These are phyloP conservation scores for Aspergillus neotritici DNA, from an alignment of 2,329 filamentous ascomycete species.

Conservation along the genomic window DNA sequence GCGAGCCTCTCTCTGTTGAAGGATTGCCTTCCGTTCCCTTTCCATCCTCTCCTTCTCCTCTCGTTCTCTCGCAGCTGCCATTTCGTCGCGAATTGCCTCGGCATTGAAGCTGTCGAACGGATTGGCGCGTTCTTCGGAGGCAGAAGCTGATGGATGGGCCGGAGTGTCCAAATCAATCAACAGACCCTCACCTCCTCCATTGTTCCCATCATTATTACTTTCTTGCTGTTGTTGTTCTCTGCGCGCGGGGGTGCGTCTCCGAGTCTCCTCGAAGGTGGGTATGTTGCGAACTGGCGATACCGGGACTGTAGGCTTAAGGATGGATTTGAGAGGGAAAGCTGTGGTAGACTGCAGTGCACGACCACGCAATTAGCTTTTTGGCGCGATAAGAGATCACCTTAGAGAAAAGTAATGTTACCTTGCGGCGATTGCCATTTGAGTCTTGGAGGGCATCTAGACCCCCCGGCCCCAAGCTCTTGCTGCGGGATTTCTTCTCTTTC, in stretches of 20 bases:
- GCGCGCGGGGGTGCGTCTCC: conserved; percentile 37
- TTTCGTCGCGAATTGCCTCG: conserved; percentile 39
- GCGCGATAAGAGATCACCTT: background rate
- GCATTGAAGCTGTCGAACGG: conserved; percentile 44
- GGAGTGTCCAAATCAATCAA: conserved; percentile 43
- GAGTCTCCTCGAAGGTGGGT: conserved; percentile 52
- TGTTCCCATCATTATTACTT: conserved; percentile 13
- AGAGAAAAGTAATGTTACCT: conserved; percentile 51
- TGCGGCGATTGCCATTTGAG: conserved; percentile 68
- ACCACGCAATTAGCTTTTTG: conserved; percentile 5
- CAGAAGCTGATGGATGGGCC: conserved; percentile 25
- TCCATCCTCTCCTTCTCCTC: conserved; percentile 60
- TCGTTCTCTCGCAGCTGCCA: conserved; percentile 62
- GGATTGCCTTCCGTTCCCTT: conserved; percentile 54
- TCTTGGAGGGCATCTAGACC: conserved; percentile 77
- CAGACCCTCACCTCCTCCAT: conserved; percentile 26
- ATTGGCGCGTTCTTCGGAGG: conserved; percentile 42
- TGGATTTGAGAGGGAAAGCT: conserved; percentile 55
- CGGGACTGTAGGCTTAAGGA: conserved; percentile 72
- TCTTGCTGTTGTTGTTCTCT: conserved; percentile 18
- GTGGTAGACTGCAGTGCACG: conserved; percentile 33
- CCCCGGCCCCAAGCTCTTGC: conserved; percentile 93
- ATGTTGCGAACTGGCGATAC: conserved; percentile 61
- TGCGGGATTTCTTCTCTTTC: conserved; percentile 65
- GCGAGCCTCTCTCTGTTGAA: conserved; percentile 75